These are phyloP conservation scores for Galium porrigens DNA, from an alignment of 305 asterid genomes.

Conservation along the genomic window DNA sequence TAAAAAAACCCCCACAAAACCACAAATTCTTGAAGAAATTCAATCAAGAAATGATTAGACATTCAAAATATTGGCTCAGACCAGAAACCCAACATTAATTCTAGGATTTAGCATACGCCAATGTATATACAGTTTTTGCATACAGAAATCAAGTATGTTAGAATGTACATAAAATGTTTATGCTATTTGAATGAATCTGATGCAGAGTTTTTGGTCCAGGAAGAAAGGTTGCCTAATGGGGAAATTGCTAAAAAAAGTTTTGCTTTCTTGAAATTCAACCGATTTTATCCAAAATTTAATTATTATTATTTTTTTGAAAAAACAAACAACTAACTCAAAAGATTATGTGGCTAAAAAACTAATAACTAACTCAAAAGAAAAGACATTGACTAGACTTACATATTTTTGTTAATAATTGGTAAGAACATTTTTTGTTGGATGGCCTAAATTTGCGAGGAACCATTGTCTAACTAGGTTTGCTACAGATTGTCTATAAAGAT, in stretches of 20 bases:
- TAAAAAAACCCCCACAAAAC: background rate
- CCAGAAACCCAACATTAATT: slow-evolving; percentile 50
- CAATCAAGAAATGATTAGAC: slow-evolving; percentile 8
- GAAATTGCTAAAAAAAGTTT: slow-evolving; percentile 24
- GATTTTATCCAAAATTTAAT: slow-evolving; percentile 7
- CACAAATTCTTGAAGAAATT: slow-evolving; percentile 7
- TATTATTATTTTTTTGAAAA: background rate
- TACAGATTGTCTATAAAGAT: slow-evolving; percentile 4
- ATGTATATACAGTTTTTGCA: slow-evolving; percentile 20
- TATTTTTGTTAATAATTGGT: background rate
- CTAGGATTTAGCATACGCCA: slow-evolving; percentile 25
- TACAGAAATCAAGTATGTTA: slow-evolving; percentile 20
- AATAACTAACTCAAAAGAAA: background rate
- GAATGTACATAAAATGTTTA: slow-evolving; percentile 26
- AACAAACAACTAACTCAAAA: background rate
- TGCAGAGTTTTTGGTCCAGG: slow-evolving; percentile 66
- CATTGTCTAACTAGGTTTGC: slow-evolving; percentile 14
- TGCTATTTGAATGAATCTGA: slow-evolving; percentile 26
- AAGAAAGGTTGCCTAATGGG: slow-evolving; percentile 32
- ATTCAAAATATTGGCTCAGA: slow-evolving; percentile 24
- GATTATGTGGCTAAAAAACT: slow-evolving; percentile 11
- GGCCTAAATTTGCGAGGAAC: slow-evolving; percentile 27
- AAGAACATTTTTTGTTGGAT: slow-evolving; percentile 13
- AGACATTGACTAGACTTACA: slow-evolving; percentile 1
- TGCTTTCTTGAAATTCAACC: slow-evolving; percentile 21